phyloP scores from a whole-genome alignment of 2,329 filamentous ascomycete species.

The Penicillium sclerotigenum region DNA sequence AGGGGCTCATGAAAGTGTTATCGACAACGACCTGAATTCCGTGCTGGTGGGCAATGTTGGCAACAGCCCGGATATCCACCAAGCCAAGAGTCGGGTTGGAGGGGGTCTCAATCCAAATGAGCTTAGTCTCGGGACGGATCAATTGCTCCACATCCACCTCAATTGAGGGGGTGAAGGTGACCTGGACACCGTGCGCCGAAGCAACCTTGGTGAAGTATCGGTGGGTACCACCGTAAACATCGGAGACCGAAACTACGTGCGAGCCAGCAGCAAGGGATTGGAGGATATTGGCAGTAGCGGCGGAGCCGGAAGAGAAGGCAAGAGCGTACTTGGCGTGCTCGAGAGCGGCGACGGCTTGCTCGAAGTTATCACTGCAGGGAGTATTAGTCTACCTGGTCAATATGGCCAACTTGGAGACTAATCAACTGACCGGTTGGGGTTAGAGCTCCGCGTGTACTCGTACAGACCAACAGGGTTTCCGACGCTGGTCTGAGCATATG shows the following conservation, averaged over 20 bases:
- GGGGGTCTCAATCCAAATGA: slow-evolving; percentile 96
- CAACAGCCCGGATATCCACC: slow-evolving; percentile 87
- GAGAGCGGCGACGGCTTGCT: slow-evolving; percentile 82
- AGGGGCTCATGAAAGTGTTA: slow-evolving; percentile 96
- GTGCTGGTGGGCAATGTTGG: slow-evolving; percentile 75
- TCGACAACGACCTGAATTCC: slow-evolving; percentile 97
- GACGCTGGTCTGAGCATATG: slow-evolving; percentile 86
- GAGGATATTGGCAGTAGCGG: slow-evolving; percentile 87
- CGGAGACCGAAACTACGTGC: slow-evolving; percentile 93
- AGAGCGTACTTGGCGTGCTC: slow-evolving; percentile 91
- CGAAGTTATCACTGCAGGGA: slow-evolving; percentile 72
- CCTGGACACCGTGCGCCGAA: slow-evolving; percentile 85
- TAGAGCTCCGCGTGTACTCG: slow-evolving; percentile 90
- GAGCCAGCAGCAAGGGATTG: slow-evolving; percentile 87
- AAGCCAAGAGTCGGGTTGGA: slow-evolving; percentile 91
- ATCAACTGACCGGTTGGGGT: slow-evolving; percentile 71
- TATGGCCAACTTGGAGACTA: not conserved
- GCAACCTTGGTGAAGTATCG: slow-evolving; percentile 98
- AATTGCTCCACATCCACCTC: slow-evolving; percentile 81
- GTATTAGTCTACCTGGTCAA: slow-evolving; percentile 6
- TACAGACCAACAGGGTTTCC: slow-evolving; percentile 83
- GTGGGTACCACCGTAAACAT: slow-evolving; percentile 97
- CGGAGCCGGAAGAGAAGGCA: slow-evolving; percentile 90
- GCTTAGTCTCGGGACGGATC: slow-evolving; percentile 83
- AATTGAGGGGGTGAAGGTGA: slow-evolving; percentile 91